phyloP scores from a whole-genome alignment of 2,329 filamentous ascomycete species.

The Neurospora crassa region DNA sequence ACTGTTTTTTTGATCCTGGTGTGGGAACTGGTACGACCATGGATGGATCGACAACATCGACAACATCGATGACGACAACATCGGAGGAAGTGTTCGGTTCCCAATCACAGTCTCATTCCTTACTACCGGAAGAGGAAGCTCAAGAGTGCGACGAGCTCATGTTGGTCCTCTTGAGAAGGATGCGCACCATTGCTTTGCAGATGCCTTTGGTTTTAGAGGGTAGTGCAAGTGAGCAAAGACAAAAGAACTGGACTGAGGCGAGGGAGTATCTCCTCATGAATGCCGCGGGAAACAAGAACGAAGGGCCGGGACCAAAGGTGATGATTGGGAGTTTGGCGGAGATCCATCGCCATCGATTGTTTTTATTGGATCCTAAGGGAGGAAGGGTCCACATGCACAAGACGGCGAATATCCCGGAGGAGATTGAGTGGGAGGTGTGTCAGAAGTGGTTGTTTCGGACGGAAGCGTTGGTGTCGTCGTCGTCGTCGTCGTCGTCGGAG shows the following conservation, averaged over 20 bases:
- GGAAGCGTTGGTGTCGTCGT: constrained; percentile 27
- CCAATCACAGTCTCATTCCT: background rate
- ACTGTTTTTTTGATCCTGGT: background rate
- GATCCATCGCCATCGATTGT: constrained; percentile 22
- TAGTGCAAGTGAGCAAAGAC: background rate
- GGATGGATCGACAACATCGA: too few species aligned
- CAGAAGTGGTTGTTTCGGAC: constrained; percentile 51
- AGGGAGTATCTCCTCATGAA: background rate
- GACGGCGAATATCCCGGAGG: constrained; percentile 8
- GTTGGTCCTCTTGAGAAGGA: constrained; percentile 13
- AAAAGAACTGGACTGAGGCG: background rate
- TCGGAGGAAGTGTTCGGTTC: background rate
- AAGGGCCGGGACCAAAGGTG: background rate
- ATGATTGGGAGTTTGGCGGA: constrained; percentile 33
- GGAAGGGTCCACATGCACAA: constrained; percentile 16
- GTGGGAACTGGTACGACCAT: too few species aligned
- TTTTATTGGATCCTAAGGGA: background rate
- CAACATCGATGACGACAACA: too few species aligned
- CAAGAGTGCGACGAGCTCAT: constrained; percentile 16
- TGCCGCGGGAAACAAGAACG: too few species aligned
- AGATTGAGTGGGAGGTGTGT: constrained; percentile 26
- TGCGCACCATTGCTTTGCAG: constrained; percentile 15
- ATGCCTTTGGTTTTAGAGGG: too few species aligned
- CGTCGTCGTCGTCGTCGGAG: too few species aligned
- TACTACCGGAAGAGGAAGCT: constrained; percentile 8